These are phyloP conservation scores for Dactylellina leptospora DNA, from an alignment of 2,329 filamentous ascomycete species.

Conservation along the genomic window DNA sequence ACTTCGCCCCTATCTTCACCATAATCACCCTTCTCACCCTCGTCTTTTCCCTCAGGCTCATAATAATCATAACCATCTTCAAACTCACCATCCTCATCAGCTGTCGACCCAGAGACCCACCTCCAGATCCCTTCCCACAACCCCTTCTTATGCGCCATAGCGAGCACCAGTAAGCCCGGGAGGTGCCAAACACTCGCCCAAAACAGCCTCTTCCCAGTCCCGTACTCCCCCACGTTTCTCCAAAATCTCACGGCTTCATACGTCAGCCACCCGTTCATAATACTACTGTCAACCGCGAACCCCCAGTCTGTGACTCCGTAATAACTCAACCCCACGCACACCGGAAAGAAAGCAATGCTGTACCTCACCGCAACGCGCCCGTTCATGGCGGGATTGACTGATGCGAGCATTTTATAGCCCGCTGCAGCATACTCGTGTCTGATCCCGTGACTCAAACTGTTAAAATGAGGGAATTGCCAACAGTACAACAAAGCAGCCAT, in stretches of 20 bases:
- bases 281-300: constrained; percentile 80
- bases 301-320: constrained; percentile 83
- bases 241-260: constrained; percentile 84
- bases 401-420: constrained; percentile 77
- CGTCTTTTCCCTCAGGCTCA: constrained; percentile 7
- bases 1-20: constrained; percentile 37
- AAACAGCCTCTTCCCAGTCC: constrained; percentile 83
- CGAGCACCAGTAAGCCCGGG: constrained; percentile 86
- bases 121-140: constrained; percentile 85
- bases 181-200: constrained; percentile 99
- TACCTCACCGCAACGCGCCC: constrained; percentile 88
- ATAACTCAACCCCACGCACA: constrained; percentile 82
- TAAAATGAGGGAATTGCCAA: constrained; percentile 99
- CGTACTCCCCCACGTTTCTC: constrained; percentile 75
- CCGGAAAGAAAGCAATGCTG: constrained; percentile 81
- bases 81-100: constrained; percentile 70
- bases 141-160: constrained; percentile 91
- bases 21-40: constrained; percentile 28
- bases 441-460: constrained; percentile 88
- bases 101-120: constrained; percentile 69
- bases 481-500: constrained; percentile 84
- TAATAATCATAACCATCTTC: constrained; percentile 61
- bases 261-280: constrained; percentile 86
- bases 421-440: constrained; percentile 84
- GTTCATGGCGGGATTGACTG: constrained; percentile 86